Evolutionary conservation across 331 rosid genomes (phyloP).

Genomic region (Acacia concinna): DNA sequence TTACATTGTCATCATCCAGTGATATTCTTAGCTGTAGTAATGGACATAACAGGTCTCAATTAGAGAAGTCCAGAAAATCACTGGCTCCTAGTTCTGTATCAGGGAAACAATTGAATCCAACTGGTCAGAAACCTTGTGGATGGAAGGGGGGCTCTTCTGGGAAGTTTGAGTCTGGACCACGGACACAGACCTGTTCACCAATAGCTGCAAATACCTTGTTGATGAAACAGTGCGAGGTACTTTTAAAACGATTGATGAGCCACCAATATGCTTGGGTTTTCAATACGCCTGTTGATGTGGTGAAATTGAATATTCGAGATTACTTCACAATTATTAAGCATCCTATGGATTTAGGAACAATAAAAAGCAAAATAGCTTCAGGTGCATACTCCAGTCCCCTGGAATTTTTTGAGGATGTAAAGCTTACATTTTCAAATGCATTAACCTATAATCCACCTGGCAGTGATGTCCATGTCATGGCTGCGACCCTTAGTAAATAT

Average conservation of each 20-base stretch:
- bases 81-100: slow-evolving; percentile 40
- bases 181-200: slow-evolving; percentile 38
- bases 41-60: slow-evolving; percentile 45
- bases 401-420: slow-evolving; percentile 64
- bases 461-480: slow-evolving; percentile 67
- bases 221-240: slow-evolving; percentile 71
- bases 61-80: slow-evolving; percentile 41
- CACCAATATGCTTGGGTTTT: slow-evolving; percentile 71
- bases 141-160: slow-evolving; percentile 57
- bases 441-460: slow-evolving; percentile 84
- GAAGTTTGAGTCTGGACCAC: slow-evolving; percentile 42
- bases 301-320: slow-evolving; percentile 73
- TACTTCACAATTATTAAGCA: slow-evolving; percentile 66
- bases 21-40: slow-evolving; percentile 74
- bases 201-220: slow-evolving; percentile 44
- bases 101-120: slow-evolving; percentile 38
- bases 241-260: slow-evolving; percentile 61
- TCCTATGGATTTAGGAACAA: slow-evolving; percentile 86
- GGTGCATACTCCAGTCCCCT: slow-evolving; percentile 54
- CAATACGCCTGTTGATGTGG: slow-evolving; percentile 72
- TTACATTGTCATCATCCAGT: slow-evolving; percentile 71
- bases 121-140: slow-evolving; percentile 44
- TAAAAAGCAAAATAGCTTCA: slow-evolving; percentile 54
- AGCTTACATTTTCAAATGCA: slow-evolving; percentile 76
- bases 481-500: slow-evolving; percentile 61